phyloP scores from a whole-genome alignment of 495 filamentous ascomycete genomes.

The Penicillium parvum region DNA sequence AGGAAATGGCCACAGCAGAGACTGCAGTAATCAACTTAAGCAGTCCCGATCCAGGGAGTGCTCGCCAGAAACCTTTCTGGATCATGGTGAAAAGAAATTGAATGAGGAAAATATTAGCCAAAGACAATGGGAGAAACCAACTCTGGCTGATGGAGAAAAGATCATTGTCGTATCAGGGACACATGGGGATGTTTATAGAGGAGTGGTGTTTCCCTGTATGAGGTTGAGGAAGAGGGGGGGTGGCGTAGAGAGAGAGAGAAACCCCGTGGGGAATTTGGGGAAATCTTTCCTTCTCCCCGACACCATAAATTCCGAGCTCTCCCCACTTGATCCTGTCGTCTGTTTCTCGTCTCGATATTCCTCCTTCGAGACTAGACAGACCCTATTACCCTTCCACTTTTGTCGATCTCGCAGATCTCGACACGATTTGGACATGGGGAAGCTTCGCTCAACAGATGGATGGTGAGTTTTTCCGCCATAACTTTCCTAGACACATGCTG shows the following conservation, averaged over 20 bases:
- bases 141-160: not conserved
- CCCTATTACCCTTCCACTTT: not conserved
- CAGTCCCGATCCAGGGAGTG: constrained; percentile 19
- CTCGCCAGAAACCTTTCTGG: constrained; percentile 5
- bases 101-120: not conserved
- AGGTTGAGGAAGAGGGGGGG: not conserved
- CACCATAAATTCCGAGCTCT: constrained; percentile 4
- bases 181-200: constrained; percentile 9
- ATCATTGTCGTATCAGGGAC: constrained; percentile 3
- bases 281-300: not conserved
- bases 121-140: not conserved
- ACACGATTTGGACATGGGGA: constrained; percentile 6
- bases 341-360: constrained; percentile 7
- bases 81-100: constrained; percentile 4
- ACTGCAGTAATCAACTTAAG: constrained; percentile 47
- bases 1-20: constrained; percentile 41
- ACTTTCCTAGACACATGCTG: not conserved
- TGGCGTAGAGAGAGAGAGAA: not conserved
- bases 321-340: constrained; percentile 1
- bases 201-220: not conserved
- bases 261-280: constrained; percentile 2
- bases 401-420: not conserved
- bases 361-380: constrained; percentile 2
- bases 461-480: constrained; percentile 4
- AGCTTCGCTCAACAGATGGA: constrained; percentile 12